phyloP scores from a whole-genome alignment of 176 grass and related monocot genomes.

The Cenchrus americanus region DNA sequence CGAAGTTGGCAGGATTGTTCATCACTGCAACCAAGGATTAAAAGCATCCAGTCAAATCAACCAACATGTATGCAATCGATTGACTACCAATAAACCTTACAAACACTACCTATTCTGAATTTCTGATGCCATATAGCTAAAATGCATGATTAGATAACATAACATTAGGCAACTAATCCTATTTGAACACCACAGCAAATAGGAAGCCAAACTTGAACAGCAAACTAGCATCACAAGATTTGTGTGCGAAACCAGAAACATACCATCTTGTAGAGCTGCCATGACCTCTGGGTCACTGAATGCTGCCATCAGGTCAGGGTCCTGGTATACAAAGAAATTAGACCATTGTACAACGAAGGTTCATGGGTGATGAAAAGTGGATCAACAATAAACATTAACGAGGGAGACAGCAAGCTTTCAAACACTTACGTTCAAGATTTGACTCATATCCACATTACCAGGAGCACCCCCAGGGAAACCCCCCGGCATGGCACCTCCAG shows the following conservation, averaged over 20 bases:
- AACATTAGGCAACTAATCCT: neutral
- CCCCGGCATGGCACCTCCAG: too few relatives aligned
- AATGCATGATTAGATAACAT: neutral
- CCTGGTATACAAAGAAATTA: slow-evolving; percentile 52
- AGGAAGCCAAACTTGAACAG: neutral
- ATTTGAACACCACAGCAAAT: neutral
- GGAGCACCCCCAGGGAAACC: slow-evolving; percentile 64
- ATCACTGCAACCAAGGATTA: slow-evolving; percentile 72
- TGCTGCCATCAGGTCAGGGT: slow-evolving; percentile 87
- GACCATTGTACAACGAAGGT: slow-evolving; percentile 8
- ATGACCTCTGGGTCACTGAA: slow-evolving; percentile 90
- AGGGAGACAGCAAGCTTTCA: neutral
- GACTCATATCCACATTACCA: slow-evolving; percentile 81
- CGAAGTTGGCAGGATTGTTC: slow-evolving; percentile 88
- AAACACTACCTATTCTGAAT: neutral
- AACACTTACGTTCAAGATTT: slow-evolving; percentile 84
- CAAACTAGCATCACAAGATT: slow-evolving; percentile 6
- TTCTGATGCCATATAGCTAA: neutral
- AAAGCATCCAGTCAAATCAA: neutral
- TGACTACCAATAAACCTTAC: neutral
- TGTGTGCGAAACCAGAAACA: neutral
- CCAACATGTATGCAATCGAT: too few relatives aligned
- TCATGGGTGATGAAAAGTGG: neutral
- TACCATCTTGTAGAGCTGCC: slow-evolving; percentile 95
- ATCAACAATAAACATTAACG: neutral